These are phyloP conservation scores for Gastrolobium villosum DNA, from an alignment of 306 rosid genomes.

Conservation along the genomic window DNA sequence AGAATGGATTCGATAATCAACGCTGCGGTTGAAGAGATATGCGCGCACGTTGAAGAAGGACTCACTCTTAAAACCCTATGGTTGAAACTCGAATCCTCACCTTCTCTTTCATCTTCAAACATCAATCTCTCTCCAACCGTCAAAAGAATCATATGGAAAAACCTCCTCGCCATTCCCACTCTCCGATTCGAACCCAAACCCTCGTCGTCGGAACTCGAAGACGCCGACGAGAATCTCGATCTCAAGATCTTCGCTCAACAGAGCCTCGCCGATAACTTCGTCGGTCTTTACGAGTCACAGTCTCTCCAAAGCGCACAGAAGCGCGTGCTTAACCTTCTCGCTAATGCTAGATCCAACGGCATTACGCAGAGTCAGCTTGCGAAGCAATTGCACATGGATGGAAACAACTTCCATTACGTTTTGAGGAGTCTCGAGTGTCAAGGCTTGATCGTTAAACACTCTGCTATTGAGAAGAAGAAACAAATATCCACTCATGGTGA, in stretches of 20 bases:
- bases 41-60: conserved; percentile 47
- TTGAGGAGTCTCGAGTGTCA: conserved; percentile 81
- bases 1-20: conserved; percentile 50
- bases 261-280: conserved; percentile 64
- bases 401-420: conserved; percentile 72
- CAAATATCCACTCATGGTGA: conserved; percentile 61
- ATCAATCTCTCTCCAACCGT: conserved; percentile 41
- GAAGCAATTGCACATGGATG: conserved; percentile 71
- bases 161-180: conserved; percentile 72
- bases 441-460: conserved; percentile 76
- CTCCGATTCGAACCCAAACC: conserved; percentile 60
- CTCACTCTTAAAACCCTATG: conserved; percentile 41
- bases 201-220: conserved; percentile 36
- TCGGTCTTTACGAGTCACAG: conserved; percentile 77
- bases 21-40: conserved; percentile 55
- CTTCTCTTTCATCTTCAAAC: conserved; percentile 12
- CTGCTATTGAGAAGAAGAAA: conserved; percentile 76
- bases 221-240: conserved; percentile 63
- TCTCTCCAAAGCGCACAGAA: conserved; percentile 60
- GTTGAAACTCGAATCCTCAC: conserved; percentile 36
- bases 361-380: conserved; percentile 82
- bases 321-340: conserved; percentile 75
- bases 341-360: conserved; percentile 70
- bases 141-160: conserved; percentile 67
- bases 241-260: conserved; percentile 64